phyloP scores from a whole-genome alignment of 768 basidiomycete genomes.

The Dacryopinax primogenitus region DNA sequence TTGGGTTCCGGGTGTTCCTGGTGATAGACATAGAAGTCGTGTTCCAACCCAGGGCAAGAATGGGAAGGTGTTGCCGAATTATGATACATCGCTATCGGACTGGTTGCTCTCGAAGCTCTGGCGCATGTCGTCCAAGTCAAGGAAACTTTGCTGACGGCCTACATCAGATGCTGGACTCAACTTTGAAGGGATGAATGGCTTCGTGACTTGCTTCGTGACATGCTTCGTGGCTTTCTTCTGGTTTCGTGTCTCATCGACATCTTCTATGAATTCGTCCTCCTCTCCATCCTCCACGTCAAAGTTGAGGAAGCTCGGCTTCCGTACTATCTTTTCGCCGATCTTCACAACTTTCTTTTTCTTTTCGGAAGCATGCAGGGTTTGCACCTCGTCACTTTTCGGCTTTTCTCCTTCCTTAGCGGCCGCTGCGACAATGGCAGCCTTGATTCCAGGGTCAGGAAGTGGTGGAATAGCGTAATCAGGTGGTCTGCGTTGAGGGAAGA shows the following conservation, averaged over 20 bases:
- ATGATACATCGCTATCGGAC: constrained; percentile 5
- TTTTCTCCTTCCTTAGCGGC: background rate
- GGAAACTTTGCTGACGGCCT: background rate
- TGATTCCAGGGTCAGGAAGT: background rate
- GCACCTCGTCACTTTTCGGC: background rate
- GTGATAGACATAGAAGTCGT: background rate
- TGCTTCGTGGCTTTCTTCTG: background rate
- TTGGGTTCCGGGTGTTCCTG: too few relatives aligned
- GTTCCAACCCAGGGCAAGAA: too few relatives aligned
- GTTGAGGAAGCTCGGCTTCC: constrained; percentile 3
- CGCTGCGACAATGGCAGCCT: background rate
- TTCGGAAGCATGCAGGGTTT: background rate
- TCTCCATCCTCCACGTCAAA: constrained; percentile 1
- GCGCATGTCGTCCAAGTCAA: constrained; percentile 3
- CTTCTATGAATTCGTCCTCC: background rate
- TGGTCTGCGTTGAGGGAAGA: background rate
- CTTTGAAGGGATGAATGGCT: background rate
- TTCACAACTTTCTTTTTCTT: background rate
- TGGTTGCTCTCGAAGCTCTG: background rate
- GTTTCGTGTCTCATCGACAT: background rate
- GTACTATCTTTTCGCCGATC: background rate
- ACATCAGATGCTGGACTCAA: background rate
- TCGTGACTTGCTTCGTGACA: too few relatives aligned
- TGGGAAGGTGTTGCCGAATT: background rate
- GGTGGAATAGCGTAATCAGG: background rate